A percentile compares a stretch with the other conserved stretches of the same genome.
Conservation (phyloP, 306 rosid species). For the Rosa rugosa region DNA sequence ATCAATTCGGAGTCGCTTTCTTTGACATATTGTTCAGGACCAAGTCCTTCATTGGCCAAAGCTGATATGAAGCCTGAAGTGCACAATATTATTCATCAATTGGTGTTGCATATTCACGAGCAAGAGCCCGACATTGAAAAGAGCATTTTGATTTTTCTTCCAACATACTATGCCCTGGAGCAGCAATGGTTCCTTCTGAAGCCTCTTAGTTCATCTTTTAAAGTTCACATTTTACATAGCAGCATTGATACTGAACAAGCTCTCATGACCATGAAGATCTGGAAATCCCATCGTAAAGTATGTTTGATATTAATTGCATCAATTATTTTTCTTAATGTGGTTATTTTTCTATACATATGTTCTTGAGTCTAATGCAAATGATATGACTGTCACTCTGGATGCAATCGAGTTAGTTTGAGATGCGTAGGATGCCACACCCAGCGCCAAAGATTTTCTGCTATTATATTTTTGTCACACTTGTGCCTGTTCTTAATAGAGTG, state of each 20-base stretch:
- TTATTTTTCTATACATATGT: not conserved
- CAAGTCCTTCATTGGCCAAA: conserved; percentile 34
- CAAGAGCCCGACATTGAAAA: conserved; percentile 78
- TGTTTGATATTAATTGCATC: not conserved
- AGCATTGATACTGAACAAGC: conserved; percentile 90
- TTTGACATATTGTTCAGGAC: conserved; percentile 38
- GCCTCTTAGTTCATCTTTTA: conserved; percentile 64
- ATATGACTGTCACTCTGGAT: not conserved
- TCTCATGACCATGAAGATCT: conserved; percentile 75
- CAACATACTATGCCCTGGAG: conserved; percentile 77
- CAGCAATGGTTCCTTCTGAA: conserved; percentile 75
- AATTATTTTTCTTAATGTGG: not conserved
- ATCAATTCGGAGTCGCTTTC: conserved; percentile 39
- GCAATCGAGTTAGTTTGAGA: conserved; percentile 1
- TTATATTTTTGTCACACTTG: conserved; percentile 16
- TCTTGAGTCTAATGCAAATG: not conserved
- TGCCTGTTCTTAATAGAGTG: conserved; percentile 18
- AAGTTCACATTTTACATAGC: conserved; percentile 79
- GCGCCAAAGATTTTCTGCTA: not conserved
- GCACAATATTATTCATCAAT: conserved; percentile 64
- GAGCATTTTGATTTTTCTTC: conserved; percentile 90
- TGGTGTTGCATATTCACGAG: conserved; percentile 73
- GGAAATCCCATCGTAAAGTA: conserved; percentile 83
- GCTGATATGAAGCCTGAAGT: conserved; percentile 44
- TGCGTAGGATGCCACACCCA: not conserved